Evolutionary conservation across 352 stramenopile species (phyloP), one percentile per base, ranked within the genome.

Genomic region (Pythium plurisporium): DNA sequence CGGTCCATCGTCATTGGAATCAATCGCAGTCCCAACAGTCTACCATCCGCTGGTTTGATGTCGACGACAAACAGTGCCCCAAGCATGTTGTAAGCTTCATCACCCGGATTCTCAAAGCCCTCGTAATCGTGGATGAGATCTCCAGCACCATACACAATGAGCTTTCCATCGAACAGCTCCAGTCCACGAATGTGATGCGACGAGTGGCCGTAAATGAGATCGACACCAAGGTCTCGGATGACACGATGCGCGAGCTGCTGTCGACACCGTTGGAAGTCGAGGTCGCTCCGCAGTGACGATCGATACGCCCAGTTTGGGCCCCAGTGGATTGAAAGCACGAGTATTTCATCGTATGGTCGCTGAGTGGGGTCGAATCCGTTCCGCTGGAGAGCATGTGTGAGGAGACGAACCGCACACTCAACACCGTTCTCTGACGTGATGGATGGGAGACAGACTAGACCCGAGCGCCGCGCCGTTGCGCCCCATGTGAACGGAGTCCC

Each of bases 61-160:
- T 77, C 69, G 7, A 64, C 66, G 7, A 80, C 29, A 27, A 72
- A 78, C 7, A 76, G 40, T 17, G 55, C 69, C 31, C 72, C 72
- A n/a, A 74, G 51, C 19, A 31, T 63, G 40, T 62, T 64, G 55
- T 78, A 81, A 34, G 57, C 62, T n/a, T 70, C 60, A 27, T 74
- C 72, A 15, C 55, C 59, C 27, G 50, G 34, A 46, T 77, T 78
- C 17, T 59, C 38, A 38, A 78, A 76, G 11, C 72, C 72, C 60
- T 82, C 67, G 40, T 79, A 78, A 55, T 83, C 73, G 55, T 80
- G 78, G 46, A 80, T 59, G 33, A 80, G 56, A 56, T 79, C 73
- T 0, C 70, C 73, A 19, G 68, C 59, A 5, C 65, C 73, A 34
- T 80, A 83, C 20, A 78, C 54, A 46, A 83, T 82, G 30, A 79